Evolutionary conservation across 2,329 filamentous ascomycete species (phyloP).

Genomic region (Orbilia javanica): DNA sequence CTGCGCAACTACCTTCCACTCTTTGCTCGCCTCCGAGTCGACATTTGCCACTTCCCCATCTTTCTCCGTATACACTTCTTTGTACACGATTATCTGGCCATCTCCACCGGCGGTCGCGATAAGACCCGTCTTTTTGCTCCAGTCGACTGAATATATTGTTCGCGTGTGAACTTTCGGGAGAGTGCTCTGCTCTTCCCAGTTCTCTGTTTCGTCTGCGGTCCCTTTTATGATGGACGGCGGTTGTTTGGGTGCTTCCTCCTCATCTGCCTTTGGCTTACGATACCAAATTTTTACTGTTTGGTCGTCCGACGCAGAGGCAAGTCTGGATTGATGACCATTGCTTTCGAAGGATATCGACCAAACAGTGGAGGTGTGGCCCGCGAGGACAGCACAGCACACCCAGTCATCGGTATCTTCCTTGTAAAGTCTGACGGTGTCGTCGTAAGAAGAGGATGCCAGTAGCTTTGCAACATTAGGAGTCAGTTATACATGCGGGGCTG

Average conservation of each 20-base stretch:
- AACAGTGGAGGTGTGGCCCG: conserved; percentile 86
- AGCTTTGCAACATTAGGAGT: conserved; percentile 66
- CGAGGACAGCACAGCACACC: conserved; percentile 85
- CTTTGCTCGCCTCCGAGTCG: conserved; percentile 60
- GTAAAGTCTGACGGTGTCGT: conserved; percentile 90
- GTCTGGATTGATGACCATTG: conserved; percentile 70
- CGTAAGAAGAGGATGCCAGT: conserved; percentile 91
- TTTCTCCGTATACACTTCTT: conserved; percentile 68
- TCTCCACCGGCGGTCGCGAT: conserved; percentile 92
- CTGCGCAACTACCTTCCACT: conserved; percentile 80
- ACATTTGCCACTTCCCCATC: conserved; percentile 59
- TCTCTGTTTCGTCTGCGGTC: conserved; percentile 76
- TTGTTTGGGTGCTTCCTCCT: conserved; percentile 65
- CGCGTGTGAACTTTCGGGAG: conserved; percentile 81
- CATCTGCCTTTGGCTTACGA: conserved; percentile 68
- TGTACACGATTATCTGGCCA: conserved; percentile 82
- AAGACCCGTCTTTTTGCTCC: conserved; percentile 82
- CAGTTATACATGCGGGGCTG: conserved; percentile 63
- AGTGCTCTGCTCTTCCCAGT: conserved; percentile 82
- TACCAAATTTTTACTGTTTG: conserved; percentile 83
- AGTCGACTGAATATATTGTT: conserved; percentile 85
- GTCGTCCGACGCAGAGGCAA: conserved; percentile 90
- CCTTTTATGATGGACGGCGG: conserved; percentile 90
- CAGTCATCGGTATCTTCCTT: conserved; percentile 93
- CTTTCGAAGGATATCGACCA: conserved; percentile 84